Evolutionary conservation across 495 filamentous ascomycete genomes (phyloP).

Genomic region (Penicillium desertorum): DNA sequence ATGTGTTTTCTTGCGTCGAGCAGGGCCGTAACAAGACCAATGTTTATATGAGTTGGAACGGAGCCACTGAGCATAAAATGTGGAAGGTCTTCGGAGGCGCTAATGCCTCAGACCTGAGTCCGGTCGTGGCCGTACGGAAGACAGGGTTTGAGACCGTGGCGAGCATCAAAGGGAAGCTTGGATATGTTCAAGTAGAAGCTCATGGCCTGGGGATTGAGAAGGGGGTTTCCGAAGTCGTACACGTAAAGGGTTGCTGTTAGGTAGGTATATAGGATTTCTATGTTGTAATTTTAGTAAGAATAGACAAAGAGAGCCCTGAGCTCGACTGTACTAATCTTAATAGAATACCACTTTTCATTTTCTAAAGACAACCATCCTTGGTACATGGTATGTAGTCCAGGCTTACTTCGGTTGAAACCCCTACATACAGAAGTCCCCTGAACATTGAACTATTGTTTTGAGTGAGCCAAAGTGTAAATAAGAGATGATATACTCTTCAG

Average conservation of each 20-base stretch:
- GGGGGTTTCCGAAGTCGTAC: neutral
- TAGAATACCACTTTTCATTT: too few relatives aligned
- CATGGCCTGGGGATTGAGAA: neutral
- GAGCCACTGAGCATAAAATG: constrained; percentile 26
- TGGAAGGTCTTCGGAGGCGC: constrained; percentile 17
- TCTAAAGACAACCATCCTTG: too few relatives aligned
- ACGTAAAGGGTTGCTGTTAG: neutral
- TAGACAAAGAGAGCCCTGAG: neutral
- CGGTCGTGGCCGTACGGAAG: neutral
- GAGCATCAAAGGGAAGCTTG: neutral
- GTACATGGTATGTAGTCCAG: too few relatives aligned
- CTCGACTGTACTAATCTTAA: too few relatives aligned
- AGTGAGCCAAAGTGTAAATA: neutral
- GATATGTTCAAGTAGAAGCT: neutral
- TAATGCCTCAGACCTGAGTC: neutral
- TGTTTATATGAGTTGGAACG: constrained; percentile 37
- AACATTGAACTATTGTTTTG: neutral
- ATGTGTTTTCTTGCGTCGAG: constrained; percentile 19
- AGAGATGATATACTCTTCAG: neutral
- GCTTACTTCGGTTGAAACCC: too few relatives aligned
- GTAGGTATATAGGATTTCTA: neutral
- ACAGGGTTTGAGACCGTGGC: neutral
- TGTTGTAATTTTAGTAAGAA: neutral
- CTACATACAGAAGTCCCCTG: too few relatives aligned
- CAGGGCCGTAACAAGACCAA: constrained; percentile 6